phyloP scores from a whole-genome alignment of 345 rosid genomes.

The Raphanus raphanistrum region DNA sequence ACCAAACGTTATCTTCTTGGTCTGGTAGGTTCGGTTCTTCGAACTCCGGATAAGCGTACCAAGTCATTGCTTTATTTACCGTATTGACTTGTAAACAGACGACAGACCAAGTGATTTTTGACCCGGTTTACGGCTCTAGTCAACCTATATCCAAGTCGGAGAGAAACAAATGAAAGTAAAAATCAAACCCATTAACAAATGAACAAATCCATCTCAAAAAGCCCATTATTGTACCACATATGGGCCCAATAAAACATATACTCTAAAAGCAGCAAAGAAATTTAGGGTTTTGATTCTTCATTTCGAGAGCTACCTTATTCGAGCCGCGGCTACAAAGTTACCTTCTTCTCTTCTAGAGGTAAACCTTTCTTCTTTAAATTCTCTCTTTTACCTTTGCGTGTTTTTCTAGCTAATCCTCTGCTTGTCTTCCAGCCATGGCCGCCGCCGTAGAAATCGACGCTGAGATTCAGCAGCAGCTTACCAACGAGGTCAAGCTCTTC shows the following conservation, averaged over 20 bases:
- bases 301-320: background rate
- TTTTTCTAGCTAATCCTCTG: slow-evolving; percentile 7
- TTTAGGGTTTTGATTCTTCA: slow-evolving; percentile 23
- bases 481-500: slow-evolving; percentile 65
- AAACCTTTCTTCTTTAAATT: background rate
- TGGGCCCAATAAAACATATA: slow-evolving; percentile 26
- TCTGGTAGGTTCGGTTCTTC: too few species aligned
- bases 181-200: background rate
- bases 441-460: slow-evolving; percentile 35
- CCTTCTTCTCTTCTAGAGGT: slow-evolving; percentile 9
- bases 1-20: too few species aligned
- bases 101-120: background rate
- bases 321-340: slow-evolving; percentile 13
- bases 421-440: slow-evolving; percentile 31
- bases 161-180: background rate
- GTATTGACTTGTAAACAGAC: background rate
- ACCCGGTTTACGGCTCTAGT: background rate
- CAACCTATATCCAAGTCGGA: background rate
- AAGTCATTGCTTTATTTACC: too few species aligned
- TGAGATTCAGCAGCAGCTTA: slow-evolving; percentile 36
- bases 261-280: background rate
- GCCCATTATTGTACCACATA: background rate
- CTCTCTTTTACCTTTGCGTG: too few species aligned
- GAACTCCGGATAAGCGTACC: too few species aligned
- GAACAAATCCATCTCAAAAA: background rate